Percentiles rank a stretch among this genome's conserved stretches.
Evolutionary conservation across 2,329 filamentous ascomycete genomes (phyloP).

Genomic region (Phoma herbarum): DNA sequence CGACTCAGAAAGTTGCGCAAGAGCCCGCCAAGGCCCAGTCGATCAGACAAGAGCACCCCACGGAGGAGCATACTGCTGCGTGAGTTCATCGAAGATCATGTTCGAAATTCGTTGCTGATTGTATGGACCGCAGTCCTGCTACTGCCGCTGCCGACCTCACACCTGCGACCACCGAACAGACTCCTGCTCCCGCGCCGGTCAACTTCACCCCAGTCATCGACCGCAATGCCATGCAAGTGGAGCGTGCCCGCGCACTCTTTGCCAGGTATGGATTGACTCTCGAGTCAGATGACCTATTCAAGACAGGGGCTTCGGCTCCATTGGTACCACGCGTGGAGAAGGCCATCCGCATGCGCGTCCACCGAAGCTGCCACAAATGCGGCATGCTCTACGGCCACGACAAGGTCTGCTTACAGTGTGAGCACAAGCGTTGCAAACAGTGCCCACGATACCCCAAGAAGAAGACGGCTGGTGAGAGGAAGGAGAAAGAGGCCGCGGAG

Average conservation of each 20-base stretch:
- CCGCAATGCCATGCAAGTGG: conserved; percentile 50
- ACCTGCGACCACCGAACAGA: conserved; percentile 8
- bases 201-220: conserved; percentile 30
- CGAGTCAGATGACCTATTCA: conserved; percentile 51
- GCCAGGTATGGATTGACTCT: conserved; percentile 55
- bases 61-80: conserved; percentile 8
- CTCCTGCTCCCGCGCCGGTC: conserved; percentile 6
- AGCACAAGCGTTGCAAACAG: conserved; percentile 81
- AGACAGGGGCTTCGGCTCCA: conserved; percentile 35
- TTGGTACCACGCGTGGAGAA: conserved; percentile 70
- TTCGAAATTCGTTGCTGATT: conserved; percentile 4
- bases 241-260: conserved; percentile 53
- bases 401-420: conserved; percentile 78
- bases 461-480: conserved; percentile 56
- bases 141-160: conserved; percentile 6
- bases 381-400: conserved; percentile 75
- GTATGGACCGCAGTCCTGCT: background rate
- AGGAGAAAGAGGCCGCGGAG: conserved; percentile 51
- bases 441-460: conserved; percentile 79
- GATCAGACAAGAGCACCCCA: conserved; percentile 2
- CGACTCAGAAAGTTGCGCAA: conserved; percentile 6
- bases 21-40: conserved; percentile 10
- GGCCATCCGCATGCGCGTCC: conserved; percentile 79
- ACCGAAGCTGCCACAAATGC: conserved; percentile 83
- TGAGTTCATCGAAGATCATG: conserved; percentile 5